phyloP scores from a whole-genome alignment of 2,329 filamentous ascomycete species.

The Xylariaceae sp. region DNA sequence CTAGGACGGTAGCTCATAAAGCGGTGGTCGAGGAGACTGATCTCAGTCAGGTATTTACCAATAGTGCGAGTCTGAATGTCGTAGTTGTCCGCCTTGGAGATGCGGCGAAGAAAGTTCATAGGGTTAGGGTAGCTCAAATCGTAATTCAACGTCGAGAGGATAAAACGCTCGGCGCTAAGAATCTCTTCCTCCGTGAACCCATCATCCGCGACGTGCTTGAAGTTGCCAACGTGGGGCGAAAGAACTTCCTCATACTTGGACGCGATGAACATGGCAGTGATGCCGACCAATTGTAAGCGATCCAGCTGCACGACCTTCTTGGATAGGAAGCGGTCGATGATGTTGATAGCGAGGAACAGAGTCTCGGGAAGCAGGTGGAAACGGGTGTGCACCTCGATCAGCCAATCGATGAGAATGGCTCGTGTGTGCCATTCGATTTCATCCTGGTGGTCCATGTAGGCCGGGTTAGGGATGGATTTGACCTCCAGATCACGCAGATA shows the following conservation, averaged over 20 bases:
- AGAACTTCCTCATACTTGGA: constrained; percentile 99
- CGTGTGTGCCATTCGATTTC: constrained; percentile 99
- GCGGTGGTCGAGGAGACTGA: constrained; percentile 89
- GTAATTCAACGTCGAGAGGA: constrained; percentile 88
- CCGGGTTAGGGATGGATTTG: constrained; percentile 76
- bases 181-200: constrained; percentile 95
- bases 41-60: constrained; percentile 97
- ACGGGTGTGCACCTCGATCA: constrained; percentile 95
- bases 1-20: constrained; percentile 90
- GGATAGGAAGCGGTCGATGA: constrained; percentile 96
- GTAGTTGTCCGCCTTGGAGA: constrained; percentile 99
- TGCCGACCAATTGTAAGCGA: constrained; percentile 91
- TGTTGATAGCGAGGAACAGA: constrained; percentile 94
- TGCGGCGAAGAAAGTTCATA: constrained; percentile 98
- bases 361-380: constrained; percentile 96
- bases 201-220: constrained; percentile 94
- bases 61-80: constrained; percentile 96
- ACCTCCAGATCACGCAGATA: constrained; percentile 86
- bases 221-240: constrained; percentile 94
- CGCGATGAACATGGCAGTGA: constrained; percentile 99
- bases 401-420: constrained; percentile 95
- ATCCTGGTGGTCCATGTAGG: constrained; percentile 94
- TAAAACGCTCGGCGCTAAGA: constrained; percentile 91
- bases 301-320: constrained; percentile 94
- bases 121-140: constrained; percentile 98